phyloP scores from a whole-genome alignment of 2,329 filamentous ascomycete genomes.

The Stagonosporopsis cucurbitacearum region DNA sequence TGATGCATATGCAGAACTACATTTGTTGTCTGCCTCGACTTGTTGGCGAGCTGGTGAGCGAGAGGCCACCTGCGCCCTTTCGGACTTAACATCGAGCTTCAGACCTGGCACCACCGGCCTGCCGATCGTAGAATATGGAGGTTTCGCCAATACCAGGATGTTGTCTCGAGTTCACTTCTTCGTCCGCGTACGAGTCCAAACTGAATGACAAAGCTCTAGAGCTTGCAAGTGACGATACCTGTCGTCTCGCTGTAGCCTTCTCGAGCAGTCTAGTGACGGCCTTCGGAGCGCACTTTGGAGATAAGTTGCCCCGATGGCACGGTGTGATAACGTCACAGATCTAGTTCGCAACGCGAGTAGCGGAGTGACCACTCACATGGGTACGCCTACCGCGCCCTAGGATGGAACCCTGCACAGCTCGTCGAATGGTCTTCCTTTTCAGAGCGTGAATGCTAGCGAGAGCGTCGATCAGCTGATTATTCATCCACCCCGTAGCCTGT shows the following conservation, averaged over 20 bases:
- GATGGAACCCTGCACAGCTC: neutral
- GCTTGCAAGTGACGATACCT: neutral
- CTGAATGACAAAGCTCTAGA: neutral
- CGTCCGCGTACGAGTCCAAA: neutral
- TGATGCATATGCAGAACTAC: neutral
- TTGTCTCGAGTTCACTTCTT: neutral
- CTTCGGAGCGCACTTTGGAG: neutral
- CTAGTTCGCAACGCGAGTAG: neutral
- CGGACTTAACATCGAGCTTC: neutral
- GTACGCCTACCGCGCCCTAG: slow-evolving; percentile 3
- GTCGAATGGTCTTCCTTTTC: neutral
- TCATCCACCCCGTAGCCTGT: slow-evolving; percentile 25
- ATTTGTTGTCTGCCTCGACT: neutral
- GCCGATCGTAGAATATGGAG: slow-evolving; percentile 1
- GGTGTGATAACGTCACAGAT: slow-evolving; percentile 5
- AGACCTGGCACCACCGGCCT: neutral
- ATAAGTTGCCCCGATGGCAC: slow-evolving; percentile 4
- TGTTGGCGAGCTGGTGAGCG: neutral
- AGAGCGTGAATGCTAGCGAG: slow-evolving; percentile 6
- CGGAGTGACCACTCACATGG: slow-evolving; percentile 14
- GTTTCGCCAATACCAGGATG: neutral
- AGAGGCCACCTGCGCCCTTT: neutral
- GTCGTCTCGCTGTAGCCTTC: neutral
- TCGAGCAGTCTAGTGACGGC: neutral
- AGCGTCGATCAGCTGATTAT: slow-evolving; percentile 25